Evolutionary conservation across 73 alveolate genomes (phyloP).

Genomic region (Paramecium pentaurelia): DNA sequence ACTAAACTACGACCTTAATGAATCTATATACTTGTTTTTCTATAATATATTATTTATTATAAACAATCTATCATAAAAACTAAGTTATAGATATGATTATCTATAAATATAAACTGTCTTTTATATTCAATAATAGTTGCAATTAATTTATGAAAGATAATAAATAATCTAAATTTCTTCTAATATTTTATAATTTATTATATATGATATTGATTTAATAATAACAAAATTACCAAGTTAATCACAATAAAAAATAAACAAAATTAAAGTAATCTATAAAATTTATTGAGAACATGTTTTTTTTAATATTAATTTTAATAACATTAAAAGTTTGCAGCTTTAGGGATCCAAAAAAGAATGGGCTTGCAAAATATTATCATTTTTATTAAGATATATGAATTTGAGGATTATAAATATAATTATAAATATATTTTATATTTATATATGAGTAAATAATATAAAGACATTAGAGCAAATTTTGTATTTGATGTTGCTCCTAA

Average conservation of each 20-base stretch:
- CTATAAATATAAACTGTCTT: not conserved
- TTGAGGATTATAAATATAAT: not conserved
- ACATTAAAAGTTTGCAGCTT: not conserved
- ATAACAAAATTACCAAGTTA: not conserved
- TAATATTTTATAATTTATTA: too few species aligned
- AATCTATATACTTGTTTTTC: not conserved
- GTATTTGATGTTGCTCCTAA: not conserved
- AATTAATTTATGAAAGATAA: too few species aligned
- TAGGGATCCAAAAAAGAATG: too few species aligned
- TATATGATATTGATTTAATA: too few species aligned
- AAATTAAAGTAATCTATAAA: too few species aligned
- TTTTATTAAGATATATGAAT: not conserved
- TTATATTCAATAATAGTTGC: not conserved
- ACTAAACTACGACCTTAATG: not conserved
- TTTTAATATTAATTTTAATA: too few species aligned
- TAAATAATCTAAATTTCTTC: too few species aligned
- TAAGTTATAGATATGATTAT: not conserved
- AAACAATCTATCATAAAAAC: too few species aligned
- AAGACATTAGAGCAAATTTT: conserved; percentile 17
- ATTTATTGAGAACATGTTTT: too few species aligned
- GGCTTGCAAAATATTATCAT: too few species aligned
- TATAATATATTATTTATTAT: too few species aligned
- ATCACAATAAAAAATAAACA: not conserved
- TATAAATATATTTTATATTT: not conserved
- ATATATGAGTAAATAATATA: not conserved